phyloP scores from a whole-genome alignment of 768 basidiomycete species.

The Multifurca ochricompacta region DNA sequence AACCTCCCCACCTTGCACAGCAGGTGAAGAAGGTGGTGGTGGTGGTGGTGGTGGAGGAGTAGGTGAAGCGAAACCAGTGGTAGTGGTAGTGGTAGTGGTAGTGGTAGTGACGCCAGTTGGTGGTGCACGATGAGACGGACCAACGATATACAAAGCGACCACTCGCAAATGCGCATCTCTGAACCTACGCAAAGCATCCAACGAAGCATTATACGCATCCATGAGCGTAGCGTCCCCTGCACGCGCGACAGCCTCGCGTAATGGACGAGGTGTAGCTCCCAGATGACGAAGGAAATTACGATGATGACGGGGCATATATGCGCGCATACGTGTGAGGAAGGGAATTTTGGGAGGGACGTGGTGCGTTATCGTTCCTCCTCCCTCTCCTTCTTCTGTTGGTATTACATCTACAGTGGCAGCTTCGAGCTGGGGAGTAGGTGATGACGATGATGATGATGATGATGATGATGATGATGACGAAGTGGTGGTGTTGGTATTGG shows the following conservation, averaged over 20 bases:
- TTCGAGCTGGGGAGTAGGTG: too few species aligned
- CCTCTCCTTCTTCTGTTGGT: too few species aligned
- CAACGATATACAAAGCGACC: slow-evolving; percentile 48
- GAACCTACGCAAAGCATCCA: slow-evolving; percentile 45
- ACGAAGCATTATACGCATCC: slow-evolving; percentile 42
- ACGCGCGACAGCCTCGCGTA: slow-evolving; percentile 36
- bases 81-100: too few species aligned
- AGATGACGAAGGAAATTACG: slow-evolving; percentile 51
- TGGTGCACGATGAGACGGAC: slow-evolving; percentile 34
- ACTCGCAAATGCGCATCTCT: slow-evolving; percentile 52
- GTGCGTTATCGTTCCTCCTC: too few species aligned
- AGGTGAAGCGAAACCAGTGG: too few species aligned
- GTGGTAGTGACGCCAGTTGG: too few species aligned
- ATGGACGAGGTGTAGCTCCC: slow-evolving; percentile 36
- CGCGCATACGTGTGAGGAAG: slow-evolving; percentile 49
- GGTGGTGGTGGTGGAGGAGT: too few species aligned
- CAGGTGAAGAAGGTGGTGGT: too few species aligned
- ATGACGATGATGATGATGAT: too few species aligned
- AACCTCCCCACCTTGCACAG: too few species aligned
- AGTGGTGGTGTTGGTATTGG: background rate
- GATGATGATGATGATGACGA: background rate
- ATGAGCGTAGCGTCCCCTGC: slow-evolving; percentile 22
- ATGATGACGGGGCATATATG: slow-evolving; percentile 56
- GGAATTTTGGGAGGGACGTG: slow-evolving; percentile 4
- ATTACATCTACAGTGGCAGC: too few species aligned